Conservation (phyloP, 352 stramenopile species). For the Phytophthora capsici region DNA sequence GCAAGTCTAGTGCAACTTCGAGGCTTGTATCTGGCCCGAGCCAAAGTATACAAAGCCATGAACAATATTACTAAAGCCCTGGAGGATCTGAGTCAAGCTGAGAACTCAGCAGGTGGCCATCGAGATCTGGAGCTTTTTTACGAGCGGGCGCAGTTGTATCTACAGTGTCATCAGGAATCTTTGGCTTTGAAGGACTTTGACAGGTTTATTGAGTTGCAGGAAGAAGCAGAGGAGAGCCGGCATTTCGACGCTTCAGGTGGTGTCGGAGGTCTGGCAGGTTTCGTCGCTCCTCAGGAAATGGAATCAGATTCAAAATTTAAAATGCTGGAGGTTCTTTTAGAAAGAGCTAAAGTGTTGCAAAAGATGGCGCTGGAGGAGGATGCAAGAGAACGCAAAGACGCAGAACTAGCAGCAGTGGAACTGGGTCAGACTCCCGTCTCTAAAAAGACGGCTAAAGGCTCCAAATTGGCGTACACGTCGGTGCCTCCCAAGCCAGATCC, state of each 20-base stretch:
- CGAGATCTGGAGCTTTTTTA: conserved; percentile 68
- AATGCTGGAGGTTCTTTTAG: conserved; percentile 63
- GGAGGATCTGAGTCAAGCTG: conserved; percentile 56
- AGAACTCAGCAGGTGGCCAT: conserved; percentile 50
- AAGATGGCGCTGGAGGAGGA: conserved; percentile 63
- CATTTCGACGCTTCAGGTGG: conserved; percentile 47
- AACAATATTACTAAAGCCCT: conserved; percentile 62
- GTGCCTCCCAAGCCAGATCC: conserved; percentile 24
- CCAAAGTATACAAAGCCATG: conserved; percentile 60
- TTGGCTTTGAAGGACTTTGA: conserved; percentile 68
- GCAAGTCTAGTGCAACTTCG: conserved; percentile 49
- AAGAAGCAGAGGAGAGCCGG: conserved; percentile 46
- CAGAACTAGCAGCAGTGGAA: conserved; percentile 51
- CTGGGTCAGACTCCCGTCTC: conserved; percentile 35
- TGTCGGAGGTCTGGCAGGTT: conserved; percentile 38
- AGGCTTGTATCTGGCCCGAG: conserved; percentile 54
- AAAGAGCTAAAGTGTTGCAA: conserved; percentile 63
- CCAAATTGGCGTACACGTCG: conserved; percentile 17
- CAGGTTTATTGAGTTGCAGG: conserved; percentile 71
- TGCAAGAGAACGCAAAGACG: conserved; percentile 50
- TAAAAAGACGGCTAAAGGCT: conserved; percentile 14
- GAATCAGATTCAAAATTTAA: conserved; percentile 28
- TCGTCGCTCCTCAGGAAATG: conserved; percentile 31
- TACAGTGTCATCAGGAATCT: conserved; percentile 50
- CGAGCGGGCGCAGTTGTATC: conserved; percentile 58